A percentile compares a stretch with the other conserved stretches of the same genome.
Evolutionary conservation across 352 stramenopile species (phyloP).

Genomic region (Phytophthora foliorum): DNA sequence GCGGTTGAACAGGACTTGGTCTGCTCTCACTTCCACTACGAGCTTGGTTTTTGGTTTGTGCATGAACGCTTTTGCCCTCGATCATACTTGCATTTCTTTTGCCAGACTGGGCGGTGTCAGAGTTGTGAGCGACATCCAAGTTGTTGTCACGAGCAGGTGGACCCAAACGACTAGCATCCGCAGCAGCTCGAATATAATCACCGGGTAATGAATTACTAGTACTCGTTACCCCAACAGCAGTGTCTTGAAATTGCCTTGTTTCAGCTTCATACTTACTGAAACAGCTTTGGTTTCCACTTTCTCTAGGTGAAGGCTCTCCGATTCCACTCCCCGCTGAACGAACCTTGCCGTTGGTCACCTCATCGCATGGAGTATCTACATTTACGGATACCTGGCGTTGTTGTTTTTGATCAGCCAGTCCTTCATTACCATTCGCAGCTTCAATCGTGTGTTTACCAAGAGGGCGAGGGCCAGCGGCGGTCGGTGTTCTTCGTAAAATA

Average conservation of each 20-base stretch:
- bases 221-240: neutral
- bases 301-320: neutral
- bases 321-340: neutral
- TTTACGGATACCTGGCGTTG: neutral
- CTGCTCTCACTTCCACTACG: slow-evolving; percentile 13
- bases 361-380: neutral
- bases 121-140: neutral
- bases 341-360: neutral
- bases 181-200: neutral
- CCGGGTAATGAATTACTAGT: neutral
- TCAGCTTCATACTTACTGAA: slow-evolving; percentile 12
- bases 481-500: slow-evolving; percentile 32
- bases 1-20: slow-evolving; percentile 12
- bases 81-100: slow-evolving; percentile 1
- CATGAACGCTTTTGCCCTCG: neutral
- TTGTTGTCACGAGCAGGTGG: slow-evolving; percentile 12
- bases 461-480: slow-evolving; percentile 2
- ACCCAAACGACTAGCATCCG: slow-evolving; percentile 1
- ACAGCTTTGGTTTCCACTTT: neutral
- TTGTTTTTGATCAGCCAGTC: neutral
- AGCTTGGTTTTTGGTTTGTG: neutral
- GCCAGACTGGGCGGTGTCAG: neutral
- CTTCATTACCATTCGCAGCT: neutral
- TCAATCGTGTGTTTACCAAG: neutral
- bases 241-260: slow-evolving; percentile 1